phyloP scores from a whole-genome alignment of 129 eudicot genomes.

The Artemisia tridentata region DNA sequence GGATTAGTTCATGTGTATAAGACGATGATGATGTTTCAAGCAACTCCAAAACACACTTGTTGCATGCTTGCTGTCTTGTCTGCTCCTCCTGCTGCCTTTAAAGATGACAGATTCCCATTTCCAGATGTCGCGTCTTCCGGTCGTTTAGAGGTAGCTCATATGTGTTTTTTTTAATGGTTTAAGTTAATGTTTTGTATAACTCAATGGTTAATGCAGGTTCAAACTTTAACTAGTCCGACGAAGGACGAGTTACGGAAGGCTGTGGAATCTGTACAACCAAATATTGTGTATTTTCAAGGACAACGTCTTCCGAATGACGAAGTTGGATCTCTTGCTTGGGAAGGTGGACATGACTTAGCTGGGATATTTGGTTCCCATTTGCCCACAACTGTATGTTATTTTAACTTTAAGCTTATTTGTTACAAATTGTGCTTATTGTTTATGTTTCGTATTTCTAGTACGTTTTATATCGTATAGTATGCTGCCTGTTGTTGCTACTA shows the following conservation, averaged over 20 bases:
- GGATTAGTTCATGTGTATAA: slow-evolving; percentile 9
- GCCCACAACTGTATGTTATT: slow-evolving; percentile 77
- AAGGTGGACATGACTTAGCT: slow-evolving; percentile 51
- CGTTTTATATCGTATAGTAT: background rate
- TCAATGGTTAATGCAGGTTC: slow-evolving; percentile 48
- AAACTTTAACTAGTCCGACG: slow-evolving; percentile 59
- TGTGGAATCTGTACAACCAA: slow-evolving; percentile 62
- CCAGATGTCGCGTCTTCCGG: slow-evolving; percentile 83
- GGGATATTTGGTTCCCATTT: slow-evolving; percentile 51
- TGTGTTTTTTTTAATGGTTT: background rate
- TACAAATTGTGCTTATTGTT: background rate
- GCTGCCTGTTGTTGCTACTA: slow-evolving; percentile 1
- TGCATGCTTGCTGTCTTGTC: slow-evolving; percentile 75
- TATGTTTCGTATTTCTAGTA: background rate
- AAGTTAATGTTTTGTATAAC: background rate
- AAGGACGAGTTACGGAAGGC: slow-evolving; percentile 60
- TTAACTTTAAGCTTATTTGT: slow-evolving; percentile 9
- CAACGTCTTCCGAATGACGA: slow-evolving; percentile 57
- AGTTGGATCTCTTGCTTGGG: slow-evolving; percentile 68
- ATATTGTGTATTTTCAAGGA: slow-evolving; percentile 82
- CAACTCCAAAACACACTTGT: slow-evolving; percentile 71
- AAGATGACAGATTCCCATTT: slow-evolving; percentile 51
- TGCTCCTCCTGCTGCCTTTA: slow-evolving; percentile 30
- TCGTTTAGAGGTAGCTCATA: slow-evolving; percentile 67
- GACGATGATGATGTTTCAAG: slow-evolving; percentile 62